Conservation (phyloP, 176 grass and related monocot species). For the Saccharum spontaneum region DNA sequence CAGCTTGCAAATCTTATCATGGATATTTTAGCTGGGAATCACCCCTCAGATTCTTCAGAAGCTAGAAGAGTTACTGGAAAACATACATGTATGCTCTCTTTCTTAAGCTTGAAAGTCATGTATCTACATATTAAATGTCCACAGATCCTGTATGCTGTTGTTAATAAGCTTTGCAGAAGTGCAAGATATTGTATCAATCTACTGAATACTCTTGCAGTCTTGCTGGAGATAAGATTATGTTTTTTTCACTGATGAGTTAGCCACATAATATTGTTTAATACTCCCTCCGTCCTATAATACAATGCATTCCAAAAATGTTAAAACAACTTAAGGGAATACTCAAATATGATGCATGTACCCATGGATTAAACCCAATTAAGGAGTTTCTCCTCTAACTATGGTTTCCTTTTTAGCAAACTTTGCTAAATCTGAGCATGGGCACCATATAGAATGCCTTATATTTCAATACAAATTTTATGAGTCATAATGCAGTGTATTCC, state of each 20-base stretch:
- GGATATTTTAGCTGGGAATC: slow-evolving; percentile 74
- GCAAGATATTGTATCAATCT: neutral
- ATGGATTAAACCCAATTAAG: neutral
- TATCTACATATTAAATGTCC: neutral
- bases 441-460: neutral
- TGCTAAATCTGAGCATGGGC: neutral
- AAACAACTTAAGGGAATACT: neutral
- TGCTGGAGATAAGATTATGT: neutral
- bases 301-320: neutral
- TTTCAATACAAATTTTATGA: neutral
- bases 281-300: neutral
- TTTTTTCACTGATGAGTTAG: neutral
- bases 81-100: slow-evolving; percentile 44
- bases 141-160: neutral
- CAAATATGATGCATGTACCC: neutral
- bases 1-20: slow-evolving; percentile 90
- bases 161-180: neutral
- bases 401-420: neutral
- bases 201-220: neutral
- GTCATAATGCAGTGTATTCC: neutral
- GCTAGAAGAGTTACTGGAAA: slow-evolving; percentile 37
- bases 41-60: slow-evolving; percentile 43
- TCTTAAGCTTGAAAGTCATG: neutral
- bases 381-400: neutral
- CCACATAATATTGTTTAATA: neutral